A percentile compares a stretch with the other conserved stretches of the same genome.
Evolutionary conservation across 768 basidiomycete species (phyloP).

Genomic region (Agaricus subrufescens): DNA sequence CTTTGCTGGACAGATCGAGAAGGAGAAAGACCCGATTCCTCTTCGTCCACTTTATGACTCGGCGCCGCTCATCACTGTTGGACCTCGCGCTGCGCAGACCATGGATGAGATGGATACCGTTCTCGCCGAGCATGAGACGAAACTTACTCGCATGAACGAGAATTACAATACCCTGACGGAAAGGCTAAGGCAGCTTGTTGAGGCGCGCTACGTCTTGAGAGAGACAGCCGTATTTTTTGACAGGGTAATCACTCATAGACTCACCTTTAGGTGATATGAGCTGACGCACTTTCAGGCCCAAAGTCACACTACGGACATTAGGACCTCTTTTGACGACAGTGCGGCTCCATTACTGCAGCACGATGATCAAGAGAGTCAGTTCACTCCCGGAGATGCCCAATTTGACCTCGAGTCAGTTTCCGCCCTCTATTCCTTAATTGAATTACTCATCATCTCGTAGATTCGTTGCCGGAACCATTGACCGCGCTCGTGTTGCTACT

Average conservation of each 20-base stretch:
- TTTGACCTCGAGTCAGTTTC: conserved; percentile 83
- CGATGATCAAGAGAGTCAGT: conserved; percentile 77
- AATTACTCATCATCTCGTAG: conserved; percentile 29
- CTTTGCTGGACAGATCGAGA: conserved; percentile 80
- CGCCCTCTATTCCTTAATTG: neutral
- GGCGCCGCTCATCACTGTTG: conserved; percentile 81
- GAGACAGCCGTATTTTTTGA: conserved; percentile 98
- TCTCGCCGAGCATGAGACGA: conserved; percentile 79
- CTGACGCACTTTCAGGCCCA: conserved; percentile 54
- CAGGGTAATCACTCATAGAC: conserved; percentile 42
- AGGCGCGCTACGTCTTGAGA: conserved; percentile 89
- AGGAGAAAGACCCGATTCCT: conserved; percentile 78
- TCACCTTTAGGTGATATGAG: neutral
- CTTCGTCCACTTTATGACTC: conserved; percentile 85
- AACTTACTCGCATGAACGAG: conserved; percentile 86
- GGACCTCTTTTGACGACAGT: conserved; percentile 89
- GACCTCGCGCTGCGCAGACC: conserved; percentile 88
- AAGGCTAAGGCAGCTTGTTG: conserved; percentile 79
- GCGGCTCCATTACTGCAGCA: conserved; percentile 87
- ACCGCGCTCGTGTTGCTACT: conserved; percentile 84
- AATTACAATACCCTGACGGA: conserved; percentile 88
- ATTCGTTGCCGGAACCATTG: conserved; percentile 95
- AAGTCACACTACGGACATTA: conserved; percentile 70
- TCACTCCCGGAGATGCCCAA: conserved; percentile 42
- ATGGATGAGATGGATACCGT: conserved; percentile 91